Conservation (phyloP, 805 yeast species). For the Candida germanica region DNA sequence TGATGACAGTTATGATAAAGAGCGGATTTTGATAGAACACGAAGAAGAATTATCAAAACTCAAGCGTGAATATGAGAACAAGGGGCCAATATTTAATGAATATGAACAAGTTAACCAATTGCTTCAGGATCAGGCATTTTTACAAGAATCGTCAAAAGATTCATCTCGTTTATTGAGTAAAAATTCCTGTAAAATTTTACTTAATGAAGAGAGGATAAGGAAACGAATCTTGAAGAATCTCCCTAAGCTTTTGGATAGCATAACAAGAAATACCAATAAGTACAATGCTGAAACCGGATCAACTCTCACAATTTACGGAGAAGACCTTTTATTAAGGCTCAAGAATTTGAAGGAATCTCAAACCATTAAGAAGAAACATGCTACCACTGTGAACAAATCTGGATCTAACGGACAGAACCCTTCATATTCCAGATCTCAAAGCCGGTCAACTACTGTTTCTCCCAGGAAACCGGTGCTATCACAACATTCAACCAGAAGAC, state of each 20-base stretch:
- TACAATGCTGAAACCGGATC: conserved; percentile 42
- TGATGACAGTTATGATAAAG: conserved; percentile 49
- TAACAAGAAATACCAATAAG: conserved; percentile 45
- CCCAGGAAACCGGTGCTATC: background rate
- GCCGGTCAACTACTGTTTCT: background rate
- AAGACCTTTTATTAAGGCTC: conserved; percentile 42
- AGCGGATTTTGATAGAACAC: conserved; percentile 57
- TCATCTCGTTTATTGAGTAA: conserved; percentile 74
- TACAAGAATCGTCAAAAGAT: conserved; percentile 72
- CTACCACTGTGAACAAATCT: background rate
- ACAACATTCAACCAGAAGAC: background rate
- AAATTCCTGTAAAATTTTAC: conserved; percentile 72
- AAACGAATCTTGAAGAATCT: conserved; percentile 62
- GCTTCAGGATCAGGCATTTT: conserved; percentile 54
- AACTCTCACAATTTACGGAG: conserved; percentile 43
- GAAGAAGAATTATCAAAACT: conserved; percentile 59
- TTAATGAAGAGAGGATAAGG: conserved; percentile 76
- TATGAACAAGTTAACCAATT: conserved; percentile 55
- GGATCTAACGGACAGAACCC: background rate
- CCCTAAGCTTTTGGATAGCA: conserved; percentile 57
- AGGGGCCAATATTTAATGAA: conserved; percentile 54
- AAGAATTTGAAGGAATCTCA: conserved; percentile 29
- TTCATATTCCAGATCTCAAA: background rate
- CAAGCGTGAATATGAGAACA: conserved; percentile 45
- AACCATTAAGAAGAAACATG: background rate